These are phyloP conservation scores for Leishmania tarentolae DNA, from an alignment of 208 protist genomes.

Conservation along the genomic window DNA sequence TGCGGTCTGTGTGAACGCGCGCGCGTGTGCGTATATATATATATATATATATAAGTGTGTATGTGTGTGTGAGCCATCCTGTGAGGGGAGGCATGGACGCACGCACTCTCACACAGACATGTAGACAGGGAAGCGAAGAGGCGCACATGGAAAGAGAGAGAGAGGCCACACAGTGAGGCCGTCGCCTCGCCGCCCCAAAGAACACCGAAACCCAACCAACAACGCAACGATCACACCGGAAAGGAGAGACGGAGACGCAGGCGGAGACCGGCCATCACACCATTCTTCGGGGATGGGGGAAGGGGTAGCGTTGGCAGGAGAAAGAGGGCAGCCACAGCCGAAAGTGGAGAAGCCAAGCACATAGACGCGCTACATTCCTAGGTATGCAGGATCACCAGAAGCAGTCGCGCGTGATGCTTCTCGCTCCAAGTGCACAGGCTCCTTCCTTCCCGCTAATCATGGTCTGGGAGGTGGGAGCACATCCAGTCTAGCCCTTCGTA, in stretches of 20 bases:
- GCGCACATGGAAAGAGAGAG: constrained; percentile 49
- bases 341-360: neutral
- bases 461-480: constrained; percentile 63
- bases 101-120: neutral
- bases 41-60: neutral
- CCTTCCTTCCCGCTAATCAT: neutral
- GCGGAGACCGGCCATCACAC: neutral
- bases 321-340: neutral
- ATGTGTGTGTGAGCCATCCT: too few species aligned
- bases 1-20: neutral
- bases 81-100: neutral
- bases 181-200: neutral
- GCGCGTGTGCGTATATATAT: neutral
- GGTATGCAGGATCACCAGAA: neutral
- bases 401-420: neutral
- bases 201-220: neutral
- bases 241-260: constrained; percentile 19
- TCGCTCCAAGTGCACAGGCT: neutral
- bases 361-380: neutral
- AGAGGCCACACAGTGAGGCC: too few species aligned
- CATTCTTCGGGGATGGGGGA: neutral
- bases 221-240: constrained; percentile 64
- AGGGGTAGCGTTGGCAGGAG: neutral
- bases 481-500: constrained; percentile 98
- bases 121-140: constrained; percentile 11